phyloP scores from a whole-genome alignment of 352 stramenopile species.

The Sclerospora graminicola region DNA sequence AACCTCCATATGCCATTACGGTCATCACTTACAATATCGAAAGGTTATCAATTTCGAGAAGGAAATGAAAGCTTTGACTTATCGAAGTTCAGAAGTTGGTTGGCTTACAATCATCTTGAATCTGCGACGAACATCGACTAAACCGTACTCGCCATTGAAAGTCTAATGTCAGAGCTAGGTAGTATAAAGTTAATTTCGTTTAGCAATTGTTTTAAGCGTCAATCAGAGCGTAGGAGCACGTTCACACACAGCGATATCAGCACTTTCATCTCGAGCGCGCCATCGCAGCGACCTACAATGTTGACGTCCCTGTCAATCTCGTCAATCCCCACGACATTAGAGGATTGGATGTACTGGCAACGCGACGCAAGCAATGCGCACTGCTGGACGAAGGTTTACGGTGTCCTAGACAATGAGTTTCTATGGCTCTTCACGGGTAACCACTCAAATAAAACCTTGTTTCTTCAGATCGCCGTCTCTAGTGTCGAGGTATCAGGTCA shows the following conservation, averaged over 20 bases:
- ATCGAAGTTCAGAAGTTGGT: too few relatives aligned
- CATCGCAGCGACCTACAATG: conserved; percentile 38
- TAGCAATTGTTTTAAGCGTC: conserved; percentile 13
- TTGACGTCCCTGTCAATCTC: conserved; percentile 23
- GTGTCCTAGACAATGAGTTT: conserved; percentile 71
- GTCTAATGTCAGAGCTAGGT: too few relatives aligned
- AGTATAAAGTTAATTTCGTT: conserved; percentile 2
- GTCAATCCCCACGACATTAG: conserved; percentile 26
- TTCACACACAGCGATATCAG: conserved; percentile 22
- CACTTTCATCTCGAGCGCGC: conserved; percentile 24
- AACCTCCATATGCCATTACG: too few relatives aligned
- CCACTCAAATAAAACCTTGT: conserved; percentile 40
- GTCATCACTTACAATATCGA: too few relatives aligned
- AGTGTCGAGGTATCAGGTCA: conserved; percentile 58
- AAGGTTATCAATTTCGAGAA: too few relatives aligned
- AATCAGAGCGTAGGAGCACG: conserved; percentile 19
- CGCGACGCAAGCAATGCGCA: conserved; percentile 47
- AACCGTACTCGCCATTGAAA: too few relatives aligned
- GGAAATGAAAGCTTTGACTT: too few relatives aligned
- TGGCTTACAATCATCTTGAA: too few relatives aligned
- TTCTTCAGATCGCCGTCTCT: conserved; percentile 68
- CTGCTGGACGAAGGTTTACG: conserved; percentile 80
- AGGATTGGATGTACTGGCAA: conserved; percentile 83
- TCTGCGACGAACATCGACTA: too few relatives aligned
- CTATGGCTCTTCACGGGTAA: conserved; percentile 69